These are phyloP conservation scores for Glycine latifolia DNA, from an alignment of 306 rosid genomes.

Conservation along the genomic window DNA sequence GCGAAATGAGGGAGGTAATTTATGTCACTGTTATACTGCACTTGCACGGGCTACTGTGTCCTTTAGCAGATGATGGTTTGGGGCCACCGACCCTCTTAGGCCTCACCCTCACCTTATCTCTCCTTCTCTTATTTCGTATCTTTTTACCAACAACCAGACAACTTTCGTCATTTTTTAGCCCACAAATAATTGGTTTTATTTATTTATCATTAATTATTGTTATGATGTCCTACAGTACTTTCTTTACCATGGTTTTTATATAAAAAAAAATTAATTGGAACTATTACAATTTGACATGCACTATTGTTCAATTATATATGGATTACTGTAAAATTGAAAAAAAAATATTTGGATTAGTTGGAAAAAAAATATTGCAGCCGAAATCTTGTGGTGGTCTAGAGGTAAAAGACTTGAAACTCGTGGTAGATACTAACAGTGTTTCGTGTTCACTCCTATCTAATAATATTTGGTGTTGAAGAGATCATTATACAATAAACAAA, in stretches of 20 bases:
- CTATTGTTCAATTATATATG: not conserved
- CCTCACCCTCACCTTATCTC: conserved; percentile 58
- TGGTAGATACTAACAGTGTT: not conserved
- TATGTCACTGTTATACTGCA: conserved; percentile 64
- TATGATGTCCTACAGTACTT: not conserved
- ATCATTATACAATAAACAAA: not conserved
- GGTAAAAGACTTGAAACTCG: not conserved
- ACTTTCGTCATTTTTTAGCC: conserved; percentile 47
- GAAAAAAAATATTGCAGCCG: not conserved
- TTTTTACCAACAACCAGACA: conserved; percentile 55
- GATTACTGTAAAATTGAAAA: not conserved
- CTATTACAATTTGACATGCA: not conserved
- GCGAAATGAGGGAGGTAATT: conserved; percentile 37
- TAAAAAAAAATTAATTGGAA: not conserved
- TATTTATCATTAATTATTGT: not conserved
- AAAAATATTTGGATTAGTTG: too few species aligned
- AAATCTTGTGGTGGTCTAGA: not conserved
- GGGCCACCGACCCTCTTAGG: conserved; percentile 65
- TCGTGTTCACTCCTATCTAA: not conserved
- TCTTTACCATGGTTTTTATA: not conserved
- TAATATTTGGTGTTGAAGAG: not conserved
- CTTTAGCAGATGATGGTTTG: conserved; percentile 59
- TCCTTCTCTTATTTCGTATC: conserved; percentile 61
- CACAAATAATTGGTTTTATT: not conserved
- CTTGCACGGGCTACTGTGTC: conserved; percentile 66